A percentile compares a stretch with the other conserved stretches of the same genome.
These are phyloP conservation scores for Aspergillus coremiiformis DNA, from an alignment of 495 filamentous ascomycete species.

Conservation along the genomic window DNA sequence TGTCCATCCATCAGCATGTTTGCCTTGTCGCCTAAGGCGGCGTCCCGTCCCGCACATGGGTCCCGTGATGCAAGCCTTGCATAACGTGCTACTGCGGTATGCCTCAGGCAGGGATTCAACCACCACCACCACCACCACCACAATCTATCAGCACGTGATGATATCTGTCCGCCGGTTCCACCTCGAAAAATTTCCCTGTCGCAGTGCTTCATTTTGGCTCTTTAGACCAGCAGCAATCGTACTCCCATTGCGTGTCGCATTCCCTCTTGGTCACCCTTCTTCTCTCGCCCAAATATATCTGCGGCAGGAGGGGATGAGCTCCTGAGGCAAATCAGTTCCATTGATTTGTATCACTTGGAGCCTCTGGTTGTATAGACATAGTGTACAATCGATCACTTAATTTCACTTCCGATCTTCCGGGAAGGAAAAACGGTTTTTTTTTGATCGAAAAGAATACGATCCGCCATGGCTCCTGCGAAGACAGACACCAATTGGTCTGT, in stretches of 20 bases:
- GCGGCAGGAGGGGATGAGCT: constrained; percentile 5
- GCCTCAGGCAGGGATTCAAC: constrained; percentile 4
- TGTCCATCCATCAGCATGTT: not conserved
- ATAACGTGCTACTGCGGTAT: not conserved
- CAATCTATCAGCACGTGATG: constrained; percentile 43
- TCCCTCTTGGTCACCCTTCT: constrained; percentile 1
- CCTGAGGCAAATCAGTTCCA: not conserved
- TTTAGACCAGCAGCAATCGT: constrained; percentile 11
- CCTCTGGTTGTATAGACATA: not conserved
- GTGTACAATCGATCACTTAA: constrained; percentile 9
- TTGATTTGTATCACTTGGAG: not conserved
- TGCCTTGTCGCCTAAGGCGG: constrained; percentile 17
- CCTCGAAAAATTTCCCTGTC: constrained; percentile 44
- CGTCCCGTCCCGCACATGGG: not conserved
- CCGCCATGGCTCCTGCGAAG: constrained; percentile 38
- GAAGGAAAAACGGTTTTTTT: constrained; percentile 6
- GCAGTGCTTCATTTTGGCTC: constrained; percentile 16
- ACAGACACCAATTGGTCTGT: constrained; percentile 75
- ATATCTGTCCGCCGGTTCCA: constrained; percentile 36
- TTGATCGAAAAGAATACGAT: not conserved
- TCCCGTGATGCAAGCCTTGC: constrained; percentile 4
- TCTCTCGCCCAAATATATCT: not conserved
- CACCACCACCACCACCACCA: not conserved
- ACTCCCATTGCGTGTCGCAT: constrained; percentile 25
- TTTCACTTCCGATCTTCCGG: constrained; percentile 13